Percentiles rank a stretch among this genome's conserved stretches.
Evolutionary conservation across 139 green algal species (phyloP).

Genomic region (Chlorella sp.): DNA sequence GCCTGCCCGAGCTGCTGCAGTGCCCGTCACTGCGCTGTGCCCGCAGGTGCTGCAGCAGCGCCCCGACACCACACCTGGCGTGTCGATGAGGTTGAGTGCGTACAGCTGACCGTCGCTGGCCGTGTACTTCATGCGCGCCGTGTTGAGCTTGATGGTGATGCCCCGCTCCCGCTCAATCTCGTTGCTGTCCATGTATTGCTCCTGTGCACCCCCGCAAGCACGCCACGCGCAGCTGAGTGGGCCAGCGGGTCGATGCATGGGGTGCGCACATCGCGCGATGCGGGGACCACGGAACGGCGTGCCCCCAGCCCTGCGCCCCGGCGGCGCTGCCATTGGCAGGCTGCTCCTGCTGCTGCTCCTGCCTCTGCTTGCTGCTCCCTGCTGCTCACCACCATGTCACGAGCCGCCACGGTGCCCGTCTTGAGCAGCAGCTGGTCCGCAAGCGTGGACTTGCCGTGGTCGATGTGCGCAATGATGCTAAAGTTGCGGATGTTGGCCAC

Average conservation of each 20-base stretch:
- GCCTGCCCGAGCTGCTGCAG: too few relatives aligned
- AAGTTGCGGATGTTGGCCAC: conserved; percentile 71
- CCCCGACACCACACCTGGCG: too few relatives aligned
- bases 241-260: too few relatives aligned
- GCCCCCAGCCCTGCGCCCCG: too few relatives aligned
- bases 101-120: conserved; percentile 45
- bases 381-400: conserved; percentile 63
- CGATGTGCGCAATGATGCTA: conserved; percentile 82
- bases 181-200: conserved; percentile 92
- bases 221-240: too few relatives aligned
- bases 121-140: conserved; percentile 87
- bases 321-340: too few relatives aligned
- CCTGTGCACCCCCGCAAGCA: too few relatives aligned
- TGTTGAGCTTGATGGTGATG: conserved; percentile 97
- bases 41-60: too few relatives aligned
- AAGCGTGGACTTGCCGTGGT: conserved; percentile 85
- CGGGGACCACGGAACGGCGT: too few relatives aligned
- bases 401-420: conserved; percentile 73
- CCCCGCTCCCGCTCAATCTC: conserved; percentile 83
- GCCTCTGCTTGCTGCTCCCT: neutral
- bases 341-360: neutral
- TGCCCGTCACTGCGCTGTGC: too few relatives aligned
- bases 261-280: too few relatives aligned
- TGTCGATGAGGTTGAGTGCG: conserved; percentile 86
- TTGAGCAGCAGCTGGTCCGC: conserved; percentile 71